Conservation (phyloP, 2,329 filamentous ascomycete genomes). For the Massarina eburnea region DNA sequence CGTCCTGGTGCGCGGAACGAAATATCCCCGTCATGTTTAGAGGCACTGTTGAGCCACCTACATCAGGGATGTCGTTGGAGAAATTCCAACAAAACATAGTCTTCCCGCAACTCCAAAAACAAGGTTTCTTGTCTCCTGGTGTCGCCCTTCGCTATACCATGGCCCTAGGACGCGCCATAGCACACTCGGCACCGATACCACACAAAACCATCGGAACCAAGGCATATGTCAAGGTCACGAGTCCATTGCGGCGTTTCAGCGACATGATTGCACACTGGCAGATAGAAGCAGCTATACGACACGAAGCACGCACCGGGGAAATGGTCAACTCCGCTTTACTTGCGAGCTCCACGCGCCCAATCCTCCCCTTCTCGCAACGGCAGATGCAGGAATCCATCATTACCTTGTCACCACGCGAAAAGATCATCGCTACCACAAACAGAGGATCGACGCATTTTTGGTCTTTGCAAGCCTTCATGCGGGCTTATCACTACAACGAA, state of each 20-base stretch:
- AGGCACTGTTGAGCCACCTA: conserved; percentile 38
- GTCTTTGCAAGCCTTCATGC: conserved; percentile 57
- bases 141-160: conserved; percentile 47
- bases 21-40: conserved; percentile 55
- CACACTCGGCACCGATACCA: conserved; percentile 50
- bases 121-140: conserved; percentile 36
- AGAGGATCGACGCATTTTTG: conserved; percentile 48
- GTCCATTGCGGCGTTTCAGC: conserved; percentile 61
- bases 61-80: conserved; percentile 6
- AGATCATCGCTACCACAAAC: conserved; percentile 45
- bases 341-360: conserved; percentile 39
- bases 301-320: conserved; percentile 52
- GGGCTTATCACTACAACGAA: conserved; percentile 59
- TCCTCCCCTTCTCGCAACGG: conserved; percentile 54
- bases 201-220: conserved; percentile 56
- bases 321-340: conserved; percentile 37
- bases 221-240: conserved; percentile 61
- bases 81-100: conserved; percentile 39
- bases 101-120: conserved; percentile 39
- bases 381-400: conserved; percentile 54
- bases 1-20: conserved; percentile 54
- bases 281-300: conserved; percentile 62
- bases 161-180: conserved; percentile 44
- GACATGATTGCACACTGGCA: conserved; percentile 67
- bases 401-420: conserved; percentile 48